Base-by-base conservation (phyloP, 129 eudicot species). In the Saposhnikovia divaricata region DNA sequence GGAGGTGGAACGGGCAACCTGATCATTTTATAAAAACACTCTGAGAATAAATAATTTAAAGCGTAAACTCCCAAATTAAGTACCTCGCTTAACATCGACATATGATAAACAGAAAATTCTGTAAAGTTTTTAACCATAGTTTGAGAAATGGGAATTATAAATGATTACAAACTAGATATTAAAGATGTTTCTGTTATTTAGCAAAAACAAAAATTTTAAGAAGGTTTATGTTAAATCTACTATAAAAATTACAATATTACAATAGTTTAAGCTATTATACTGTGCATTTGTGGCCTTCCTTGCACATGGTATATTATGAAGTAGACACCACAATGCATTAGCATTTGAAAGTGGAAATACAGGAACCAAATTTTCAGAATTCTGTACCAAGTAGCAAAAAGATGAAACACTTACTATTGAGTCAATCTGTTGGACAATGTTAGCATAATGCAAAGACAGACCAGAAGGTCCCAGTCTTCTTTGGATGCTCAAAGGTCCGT, bases 391-490 rank as follows among this genome's bases (percentile, higher is more conserved):
- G 46, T 50, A 7, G 43, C 19, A 27, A 65, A 69, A 37, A 80
- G 82, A 25, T 68, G 13, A 25, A 34, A 18, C 12, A 80, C 71
- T 55, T 46, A 63, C 76, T 57, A 81, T 75, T 75, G 93, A 74
- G 76, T 93, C 97, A 71, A 93, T 93, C 78, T 87, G 93, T 77
- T 86, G 87, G 45, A 93, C 87, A 79, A 93, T 91, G 77, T 93
- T 93, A 79, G 98, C 98, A 81, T 93, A 93, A 82, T 93, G 98
- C 80, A 93, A 86, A 57, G 97, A 88, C 77, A 93, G 96, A 42
- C 98, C 98, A 50, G 93, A 88, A 66, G 96, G 92, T 69, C 98
- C 98, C 51, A 93, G 80, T 79, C 82, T 93, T 78, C 86, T 85
- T 75, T 82, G 83, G 82, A 79, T 57, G 79, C 46, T 86, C 69